Base-by-base conservation (phyloP, 202 grass and related monocot genomes). In the Dendrocalamus latiflorus region DNA sequence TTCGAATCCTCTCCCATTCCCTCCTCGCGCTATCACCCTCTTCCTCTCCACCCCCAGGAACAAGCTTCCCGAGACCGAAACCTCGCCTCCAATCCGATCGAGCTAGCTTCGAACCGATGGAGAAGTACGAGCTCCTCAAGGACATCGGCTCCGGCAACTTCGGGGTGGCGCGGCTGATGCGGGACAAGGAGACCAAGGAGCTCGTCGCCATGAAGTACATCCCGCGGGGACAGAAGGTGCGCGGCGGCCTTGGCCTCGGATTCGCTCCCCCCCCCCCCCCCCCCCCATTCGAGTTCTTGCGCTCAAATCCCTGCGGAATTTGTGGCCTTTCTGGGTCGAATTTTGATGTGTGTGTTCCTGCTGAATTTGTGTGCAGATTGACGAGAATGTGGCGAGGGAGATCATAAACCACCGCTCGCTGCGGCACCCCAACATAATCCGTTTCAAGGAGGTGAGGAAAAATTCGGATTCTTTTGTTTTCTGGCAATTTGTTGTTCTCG, bases 181-280 rank as follows among this genome's bases (percentile, higher is more conserved):
- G 91, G 30, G 84, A 97, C 84, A 93, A 72, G 78, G 94, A 97
- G 71, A 97, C 94, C 43, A 91, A 88, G 77, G 94, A 97, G 91
- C 91, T 97, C 55, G 89, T 97, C 78, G 94, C 94, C 75, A 91
- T 88, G 86, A 97, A 97, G 82, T 90, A 91, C 89, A 91, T 93
- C 70, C 86, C 89, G 1, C 83, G 94, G 53, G 94, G 94, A 38
- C 91, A 88, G 49, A 97, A 93, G 91, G 91, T 97, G 80, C 37
- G 79, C 37, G 79, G 6, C 43, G 8, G 58, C 26, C 58, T 1
- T 30, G 58, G 58, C 13, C 37, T 14, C 33, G 11, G 66, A 63
- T 75, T 69, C 12, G 59, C 28, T 9, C 5, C 16, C 2, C n/a
- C 38, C 8, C 8, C 30, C 30, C 30, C 30, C 3, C 30, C 21